Evolutionary conservation across 768 basidiomycete genomes (phyloP), one percentile per base, ranked within the genome.

Genomic region (Trametes cubensis): DNA sequence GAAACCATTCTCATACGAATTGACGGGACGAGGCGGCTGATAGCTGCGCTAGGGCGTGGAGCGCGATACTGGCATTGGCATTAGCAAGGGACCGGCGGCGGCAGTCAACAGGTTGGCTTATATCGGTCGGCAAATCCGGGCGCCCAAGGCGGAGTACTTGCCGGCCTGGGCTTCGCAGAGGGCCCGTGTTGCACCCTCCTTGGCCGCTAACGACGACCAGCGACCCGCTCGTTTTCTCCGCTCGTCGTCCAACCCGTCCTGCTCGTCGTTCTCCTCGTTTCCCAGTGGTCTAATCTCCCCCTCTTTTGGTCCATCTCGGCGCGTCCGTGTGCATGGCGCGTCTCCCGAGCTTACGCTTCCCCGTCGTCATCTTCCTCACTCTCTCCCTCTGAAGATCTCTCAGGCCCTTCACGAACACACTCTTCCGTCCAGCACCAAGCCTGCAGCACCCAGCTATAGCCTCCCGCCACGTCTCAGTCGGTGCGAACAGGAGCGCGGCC

Each of bases 151-250:
- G 25, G 52, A 58, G 61, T 11, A 11, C 34, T 34, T 57, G 58
- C 63, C 66, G 61, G 55, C 20, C 56, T 46, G 55, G 46, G 45
- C 62, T 57, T 59, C 60, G 60, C 63, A 47, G 46, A 38, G 28
- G 50, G 42, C 59, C 62, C 42, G 55, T 55, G 57, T 62, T 47
- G 41, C 50, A 50, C 61, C 51, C 59, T 44, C 48, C 60, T 62
- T 47, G 58, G 41, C 63, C 64, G 59, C 64, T 60, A 59, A 67
- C 67, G 59, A 62, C 63, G 58, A 63, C 64, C 61, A 61, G 61
- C 61, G 47, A 64, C 58, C n/a, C 63, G 58, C 54, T 64, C 58
- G n/a, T 55, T 62, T 61, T 61, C 53, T 28, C 63, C 62, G 54
- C 59, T 60, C 61, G n/a, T 62, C 58, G 41, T 57, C 53, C 55